Evolutionary conservation across 2,329 filamentous ascomycete species (phyloP).

Genomic region (Bipolaris gigantea): DNA sequence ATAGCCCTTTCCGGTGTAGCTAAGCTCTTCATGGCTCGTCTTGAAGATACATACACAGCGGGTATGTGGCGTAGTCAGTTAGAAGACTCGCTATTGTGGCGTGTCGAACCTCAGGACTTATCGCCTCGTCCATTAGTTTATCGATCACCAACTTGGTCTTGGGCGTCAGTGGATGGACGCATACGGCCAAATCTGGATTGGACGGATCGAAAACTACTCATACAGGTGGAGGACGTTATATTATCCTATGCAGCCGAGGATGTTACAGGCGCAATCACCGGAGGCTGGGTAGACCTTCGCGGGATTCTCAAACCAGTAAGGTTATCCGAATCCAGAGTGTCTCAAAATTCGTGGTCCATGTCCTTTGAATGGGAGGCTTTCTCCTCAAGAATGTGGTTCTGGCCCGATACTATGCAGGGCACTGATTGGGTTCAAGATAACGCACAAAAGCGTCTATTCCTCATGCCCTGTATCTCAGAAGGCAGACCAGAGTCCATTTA

Average conservation of each 20-base stretch:
- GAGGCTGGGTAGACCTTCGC: slow-evolving; percentile 12
- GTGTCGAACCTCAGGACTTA: background rate
- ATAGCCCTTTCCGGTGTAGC: slow-evolving; percentile 17
- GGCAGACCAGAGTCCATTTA: too few species aligned
- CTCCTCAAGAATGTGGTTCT: background rate
- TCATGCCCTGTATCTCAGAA: background rate
- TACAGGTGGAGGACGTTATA: slow-evolving; percentile 9
- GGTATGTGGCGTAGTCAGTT: slow-evolving; percentile 16
- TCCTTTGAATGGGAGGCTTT: background rate
- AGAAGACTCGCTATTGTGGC: background rate
- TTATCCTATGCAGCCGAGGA: slow-evolving; percentile 10
- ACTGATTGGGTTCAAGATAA: background rate
- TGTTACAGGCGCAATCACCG: slow-evolving; percentile 7
- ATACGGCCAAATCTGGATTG: background rate
- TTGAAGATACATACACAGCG: slow-evolving; percentile 8
- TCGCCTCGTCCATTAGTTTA: slow-evolving; percentile 2
- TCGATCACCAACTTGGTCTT: slow-evolving; percentile 18
- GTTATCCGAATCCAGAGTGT: background rate
- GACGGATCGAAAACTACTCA: background rate
- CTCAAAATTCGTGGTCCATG: background rate
- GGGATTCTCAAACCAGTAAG: slow-evolving; percentile 1
- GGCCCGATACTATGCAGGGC: background rate
- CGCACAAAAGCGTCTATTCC: background rate
- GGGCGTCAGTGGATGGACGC: slow-evolving; percentile 12
- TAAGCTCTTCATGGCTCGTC: slow-evolving; percentile 2